Base-by-base conservation (phyloP, 2,329 filamentous ascomycete species). In the Acephala macrosclerotiorum region DNA sequence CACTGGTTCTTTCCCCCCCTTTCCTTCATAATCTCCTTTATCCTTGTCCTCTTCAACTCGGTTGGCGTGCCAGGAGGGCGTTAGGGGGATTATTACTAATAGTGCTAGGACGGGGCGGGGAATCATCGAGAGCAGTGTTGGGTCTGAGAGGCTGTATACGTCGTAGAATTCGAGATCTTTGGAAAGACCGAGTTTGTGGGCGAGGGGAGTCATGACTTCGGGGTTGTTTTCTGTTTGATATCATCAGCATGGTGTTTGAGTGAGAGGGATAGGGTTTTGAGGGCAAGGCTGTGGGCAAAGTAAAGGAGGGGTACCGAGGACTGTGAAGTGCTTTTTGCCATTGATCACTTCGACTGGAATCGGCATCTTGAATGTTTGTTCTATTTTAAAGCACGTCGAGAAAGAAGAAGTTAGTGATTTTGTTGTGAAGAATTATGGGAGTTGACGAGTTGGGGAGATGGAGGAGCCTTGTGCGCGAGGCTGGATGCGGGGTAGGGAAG, bases 51-150 rank as follows among this genome's bases (percentile, higher is more conserved):
- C 94, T 51, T 87, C 83, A 64, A 86, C 78, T 36, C 94, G 91
- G 76, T 90, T 88, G 66, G 84, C 86, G 80, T 97, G 91, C 84
- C 97, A 97, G 49, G 87, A 85, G 58, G 88, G 83, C 61, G 88
- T 93, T 69, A 97, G 86, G 71, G 96, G 95, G 79, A 97, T 97
- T 70, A 98, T 94, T 72, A 98, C 90, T 36, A 98, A 89, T 18
- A 98, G 87, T 6, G 95, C 95, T 70, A 94, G 86, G 1, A 93
- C 92, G 2, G 96, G 96, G 1, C 94, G 92, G 0, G 96, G 94
- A 45, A 98, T 88, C 79, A 97, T 94, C 67, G 89, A 87, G 60
- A 98, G 88, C 45, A 97, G 86, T 60, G 94, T 89, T 0, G 92
- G 89, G 60, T 98, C 94, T 70, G 91, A 90, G 75, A 98, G 90